A percentile compares a stretch with the other conserved stretches of the same genome.
These are phyloP conservation scores for Xylaria sp. DNA, from an alignment of 2,329 filamentous ascomycete species.

Conservation along the genomic window DNA sequence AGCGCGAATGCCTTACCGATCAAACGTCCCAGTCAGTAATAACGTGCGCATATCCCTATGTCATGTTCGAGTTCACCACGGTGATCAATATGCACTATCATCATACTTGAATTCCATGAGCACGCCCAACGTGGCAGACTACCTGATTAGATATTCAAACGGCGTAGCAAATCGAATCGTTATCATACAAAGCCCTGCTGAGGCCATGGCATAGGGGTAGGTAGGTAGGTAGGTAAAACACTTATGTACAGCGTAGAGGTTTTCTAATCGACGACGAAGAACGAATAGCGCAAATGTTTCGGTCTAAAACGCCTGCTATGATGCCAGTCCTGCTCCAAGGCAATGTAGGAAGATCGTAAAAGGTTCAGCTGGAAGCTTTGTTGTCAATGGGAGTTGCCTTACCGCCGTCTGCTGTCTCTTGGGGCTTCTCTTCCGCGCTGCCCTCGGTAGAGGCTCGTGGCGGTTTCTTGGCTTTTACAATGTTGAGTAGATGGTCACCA, in stretches of 20 bases:
- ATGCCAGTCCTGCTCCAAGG: slow-evolving; percentile 15
- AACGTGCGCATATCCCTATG: too few species aligned
- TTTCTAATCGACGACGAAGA: neutral
- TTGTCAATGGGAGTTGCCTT: slow-evolving; percentile 11
- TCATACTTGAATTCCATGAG: neutral
- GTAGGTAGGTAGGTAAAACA: neutral
- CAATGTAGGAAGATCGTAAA: neutral
- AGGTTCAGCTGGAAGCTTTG: slow-evolving; percentile 16
- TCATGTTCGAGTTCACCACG: too few species aligned
- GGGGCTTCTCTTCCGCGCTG: slow-evolving; percentile 8
- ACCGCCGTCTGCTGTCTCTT: slow-evolving; percentile 6
- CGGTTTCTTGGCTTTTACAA: slow-evolving; percentile 55
- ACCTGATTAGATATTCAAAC: neutral
- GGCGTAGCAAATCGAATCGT: neutral
- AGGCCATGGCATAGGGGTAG: neutral
- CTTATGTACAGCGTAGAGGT: neutral
- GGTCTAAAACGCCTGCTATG: slow-evolving; percentile 24
- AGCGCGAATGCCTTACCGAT: too few species aligned
- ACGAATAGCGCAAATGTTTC: slow-evolving; percentile 5
- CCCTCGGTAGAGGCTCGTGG: slow-evolving; percentile 18
- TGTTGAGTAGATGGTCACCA: slow-evolving; percentile 61
- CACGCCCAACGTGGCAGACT: neutral
- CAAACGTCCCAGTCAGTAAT: too few species aligned
- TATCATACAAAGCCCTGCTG: slow-evolving; percentile 3
- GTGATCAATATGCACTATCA: neutral